phyloP scores from a whole-genome alignment of 2,329 filamentous ascomycete genomes.

The Colletotrichum liaoningense region DNA sequence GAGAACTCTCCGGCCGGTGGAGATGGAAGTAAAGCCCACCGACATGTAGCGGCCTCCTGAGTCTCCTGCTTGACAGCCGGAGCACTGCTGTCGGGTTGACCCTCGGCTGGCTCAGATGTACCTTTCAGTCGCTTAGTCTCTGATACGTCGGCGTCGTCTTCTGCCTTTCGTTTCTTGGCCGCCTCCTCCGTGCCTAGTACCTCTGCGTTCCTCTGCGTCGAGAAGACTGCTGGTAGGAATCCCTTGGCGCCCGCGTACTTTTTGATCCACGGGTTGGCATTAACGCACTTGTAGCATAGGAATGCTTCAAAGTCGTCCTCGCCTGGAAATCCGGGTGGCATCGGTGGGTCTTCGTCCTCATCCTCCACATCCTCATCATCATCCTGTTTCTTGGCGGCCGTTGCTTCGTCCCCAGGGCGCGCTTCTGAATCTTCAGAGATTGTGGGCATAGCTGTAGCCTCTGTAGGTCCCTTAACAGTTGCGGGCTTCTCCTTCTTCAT shows the following conservation, averaged over 20 bases:
- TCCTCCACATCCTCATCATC: conserved; percentile 59
- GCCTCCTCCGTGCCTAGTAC: conserved; percentile 19
- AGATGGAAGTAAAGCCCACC: conserved; percentile 68
- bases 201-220: conserved; percentile 42
- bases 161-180: conserved; percentile 75
- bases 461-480: conserved; percentile 6
- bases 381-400: conserved; percentile 29
- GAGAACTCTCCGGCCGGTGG: conserved; percentile 72
- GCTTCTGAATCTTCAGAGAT: conserved; percentile 62
- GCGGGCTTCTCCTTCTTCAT: conserved; percentile 51
- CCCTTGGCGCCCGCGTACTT: conserved; percentile 83
- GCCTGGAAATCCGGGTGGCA: conserved; percentile 86
- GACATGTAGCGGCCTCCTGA: conserved; percentile 58
- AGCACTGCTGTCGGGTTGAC: neutral
- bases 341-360: conserved; percentile 70
- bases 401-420: conserved; percentile 39
- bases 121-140: conserved; percentile 66
- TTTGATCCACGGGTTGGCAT: conserved; percentile 92
- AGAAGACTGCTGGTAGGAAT: conserved; percentile 80
- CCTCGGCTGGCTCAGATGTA: conserved; percentile 45
- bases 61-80: conserved; percentile 33
- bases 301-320: conserved; percentile 93
- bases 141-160: conserved; percentile 57
- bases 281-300: conserved; percentile 93
- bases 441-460: conserved; percentile 52